These are phyloP conservation scores for Neoconidiobolus thromboides DNA, from an alignment of 371 early-diverging fungal species.

Conservation along the genomic window DNA sequence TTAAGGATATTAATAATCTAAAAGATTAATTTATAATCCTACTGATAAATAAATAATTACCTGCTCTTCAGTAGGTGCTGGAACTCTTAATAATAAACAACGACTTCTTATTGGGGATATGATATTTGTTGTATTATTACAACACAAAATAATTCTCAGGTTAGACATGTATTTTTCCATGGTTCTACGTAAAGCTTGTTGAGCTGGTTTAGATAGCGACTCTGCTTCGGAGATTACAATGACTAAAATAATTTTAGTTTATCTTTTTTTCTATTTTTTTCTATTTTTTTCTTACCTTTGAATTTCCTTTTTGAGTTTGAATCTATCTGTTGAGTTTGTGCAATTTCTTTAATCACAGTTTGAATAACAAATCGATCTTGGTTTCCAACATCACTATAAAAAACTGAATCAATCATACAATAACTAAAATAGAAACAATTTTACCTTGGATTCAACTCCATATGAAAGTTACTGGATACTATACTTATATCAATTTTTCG, in stretches of 20 bases:
- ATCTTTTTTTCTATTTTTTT: no score
- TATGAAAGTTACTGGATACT: constrained; percentile 79
- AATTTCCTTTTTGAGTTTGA: constrained; percentile 55
- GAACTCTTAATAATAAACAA: constrained; percentile 81
- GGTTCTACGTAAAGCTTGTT: constrained; percentile 95
- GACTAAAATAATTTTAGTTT: constrained; percentile 21
- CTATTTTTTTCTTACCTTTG: constrained; percentile 35
- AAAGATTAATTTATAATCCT: no score
- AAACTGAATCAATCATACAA: constrained; percentile 11
- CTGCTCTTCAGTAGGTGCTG: constrained; percentile 56
- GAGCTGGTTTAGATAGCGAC: constrained; percentile 80
- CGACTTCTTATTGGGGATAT: constrained; percentile 93
- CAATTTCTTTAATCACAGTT: constrained; percentile 93
- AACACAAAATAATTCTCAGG: constrained; percentile 87
- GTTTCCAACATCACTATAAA: constrained; percentile 68
- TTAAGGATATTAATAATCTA: constrained; percentile 42
- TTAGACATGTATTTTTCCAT: constrained; percentile 97
- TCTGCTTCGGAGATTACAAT: constrained; percentile 97
- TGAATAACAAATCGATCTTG: constrained; percentile 94
- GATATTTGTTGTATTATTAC: constrained; percentile 75
- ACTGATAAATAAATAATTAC: constrained; percentile 13
- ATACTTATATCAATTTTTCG: constrained; percentile 68
- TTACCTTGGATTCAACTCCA: constrained; percentile 83
- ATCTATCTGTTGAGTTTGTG: constrained; percentile 94
- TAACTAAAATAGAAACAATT: neutral